Percentiles rank a stretch among this genome's conserved stretches.
Conservation (phyloP, 2,329 filamentous ascomycete species). For the Diplodia mutila region DNA sequence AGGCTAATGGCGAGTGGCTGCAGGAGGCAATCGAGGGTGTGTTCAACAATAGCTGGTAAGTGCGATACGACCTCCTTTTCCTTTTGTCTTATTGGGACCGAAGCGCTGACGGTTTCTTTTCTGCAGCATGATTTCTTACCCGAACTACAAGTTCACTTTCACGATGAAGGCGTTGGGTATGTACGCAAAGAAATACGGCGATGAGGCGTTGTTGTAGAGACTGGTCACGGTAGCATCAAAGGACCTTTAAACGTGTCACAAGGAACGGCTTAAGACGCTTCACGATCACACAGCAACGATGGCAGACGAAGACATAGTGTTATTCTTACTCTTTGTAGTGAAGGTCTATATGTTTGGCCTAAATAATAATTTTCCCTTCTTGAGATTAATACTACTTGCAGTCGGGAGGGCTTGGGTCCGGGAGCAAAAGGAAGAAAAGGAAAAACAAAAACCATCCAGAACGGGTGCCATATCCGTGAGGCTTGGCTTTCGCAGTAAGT, state of each 20-base stretch:
- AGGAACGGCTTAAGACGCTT: background rate
- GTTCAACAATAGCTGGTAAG: constrained; percentile 93
- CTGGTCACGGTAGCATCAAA: background rate
- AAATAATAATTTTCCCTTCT: background rate
- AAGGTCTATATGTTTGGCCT: background rate
- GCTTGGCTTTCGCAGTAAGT: background rate
- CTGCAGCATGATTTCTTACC: constrained; percentile 90
- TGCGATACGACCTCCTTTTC: constrained; percentile 30
- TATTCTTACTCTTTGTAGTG: background rate
- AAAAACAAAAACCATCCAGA: background rate
- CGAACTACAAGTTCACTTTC: constrained; percentile 98
- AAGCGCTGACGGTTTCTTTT: background rate
- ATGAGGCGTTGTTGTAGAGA: constrained; percentile 57
- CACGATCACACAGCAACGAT: background rate
- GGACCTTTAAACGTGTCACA: background rate
- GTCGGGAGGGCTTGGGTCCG: background rate
- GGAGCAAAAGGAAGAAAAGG: background rate
- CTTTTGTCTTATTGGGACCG: background rate
- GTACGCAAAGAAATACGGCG: constrained; percentile 74
- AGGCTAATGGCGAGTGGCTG: constrained; percentile 87
- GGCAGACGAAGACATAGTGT: background rate
- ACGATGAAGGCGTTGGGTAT: constrained; percentile 91
- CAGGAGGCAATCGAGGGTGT: constrained; percentile 97
- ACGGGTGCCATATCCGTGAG: no score
- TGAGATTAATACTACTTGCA: background rate